These are phyloP conservation scores for Erodium texanum DNA, from an alignment of 441 rosid species.

Conservation along the genomic window DNA sequence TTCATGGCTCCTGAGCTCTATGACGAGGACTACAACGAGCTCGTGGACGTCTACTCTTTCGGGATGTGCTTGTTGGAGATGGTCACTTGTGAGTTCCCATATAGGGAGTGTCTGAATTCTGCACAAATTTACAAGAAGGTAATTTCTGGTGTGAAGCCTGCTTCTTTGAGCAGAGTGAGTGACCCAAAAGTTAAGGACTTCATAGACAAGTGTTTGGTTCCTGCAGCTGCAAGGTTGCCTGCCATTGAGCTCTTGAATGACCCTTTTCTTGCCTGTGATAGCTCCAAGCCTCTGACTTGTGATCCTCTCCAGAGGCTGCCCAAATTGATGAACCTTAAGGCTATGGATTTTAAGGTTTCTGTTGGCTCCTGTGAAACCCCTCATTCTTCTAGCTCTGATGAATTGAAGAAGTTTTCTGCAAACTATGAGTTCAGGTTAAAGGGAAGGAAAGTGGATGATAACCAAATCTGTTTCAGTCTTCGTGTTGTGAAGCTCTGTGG, in stretches of 20 bases:
- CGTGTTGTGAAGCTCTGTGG: not conserved
- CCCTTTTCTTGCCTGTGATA: conserved; percentile 4
- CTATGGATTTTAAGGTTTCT: not conserved
- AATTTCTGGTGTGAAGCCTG: not conserved
- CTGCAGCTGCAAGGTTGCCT: not conserved
- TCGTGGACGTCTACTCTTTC: not conserved
- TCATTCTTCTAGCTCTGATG: not conserved
- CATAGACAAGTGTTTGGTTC: conserved; percentile 2
- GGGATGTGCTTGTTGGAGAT: conserved; percentile 8
- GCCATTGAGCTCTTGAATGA: conserved; percentile 3
- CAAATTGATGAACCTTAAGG: not conserved
- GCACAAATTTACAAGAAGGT: conserved; percentile 3
- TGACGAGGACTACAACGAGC: conserved; percentile 2
- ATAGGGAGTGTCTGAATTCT: conserved; percentile 4
- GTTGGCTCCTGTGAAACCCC: not conserved
- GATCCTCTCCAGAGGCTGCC: not conserved
- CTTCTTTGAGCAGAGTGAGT: not conserved
- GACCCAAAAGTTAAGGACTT: conserved; percentile 3
- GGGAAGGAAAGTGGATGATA: not conserved
- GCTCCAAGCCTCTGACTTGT: not conserved
- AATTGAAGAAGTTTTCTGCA: not conserved
- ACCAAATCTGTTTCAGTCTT: not conserved
- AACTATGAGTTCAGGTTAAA: not conserved
- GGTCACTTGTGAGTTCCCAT: conserved; percentile 3
- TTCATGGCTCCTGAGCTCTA: conserved; percentile 5